phyloP scores from a whole-genome alignment of 2,329 filamentous ascomycete genomes.

The Coniosporium tulheliwenetii region DNA sequence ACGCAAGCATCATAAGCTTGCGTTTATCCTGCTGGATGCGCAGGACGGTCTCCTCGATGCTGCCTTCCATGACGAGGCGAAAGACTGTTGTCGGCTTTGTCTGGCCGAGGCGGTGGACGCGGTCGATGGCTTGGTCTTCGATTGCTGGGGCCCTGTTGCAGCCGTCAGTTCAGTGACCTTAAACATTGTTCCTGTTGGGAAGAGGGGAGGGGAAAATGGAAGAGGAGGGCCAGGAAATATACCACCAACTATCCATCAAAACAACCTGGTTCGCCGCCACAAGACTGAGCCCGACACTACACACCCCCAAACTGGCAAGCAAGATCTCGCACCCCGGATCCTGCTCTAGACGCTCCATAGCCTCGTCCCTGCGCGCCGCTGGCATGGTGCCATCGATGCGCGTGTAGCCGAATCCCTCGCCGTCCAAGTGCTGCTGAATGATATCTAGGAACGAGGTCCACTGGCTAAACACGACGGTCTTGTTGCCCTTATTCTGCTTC shows the following conservation, averaged over 20 bases:
- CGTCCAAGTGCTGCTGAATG: constrained; percentile 51
- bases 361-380: constrained; percentile 51
- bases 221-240: background rate
- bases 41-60: constrained; percentile 68
- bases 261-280: constrained; percentile 78
- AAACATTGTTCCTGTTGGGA: background rate
- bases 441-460: constrained; percentile 64
- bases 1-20: constrained; percentile 60
- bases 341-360: constrained; percentile 50
- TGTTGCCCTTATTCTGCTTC: constrained; percentile 41
- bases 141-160: constrained; percentile 58
- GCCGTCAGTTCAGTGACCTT: background rate
- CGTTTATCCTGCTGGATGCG: constrained; percentile 67
- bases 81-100: constrained; percentile 65
- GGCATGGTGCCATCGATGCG: constrained; percentile 74
- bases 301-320: constrained; percentile 68
- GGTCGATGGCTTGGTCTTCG: constrained; percentile 80
- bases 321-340: constrained; percentile 57
- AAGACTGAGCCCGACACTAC: constrained; percentile 73
- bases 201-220: background rate
- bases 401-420: constrained; percentile 45
- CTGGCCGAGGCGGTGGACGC: constrained; percentile 75
- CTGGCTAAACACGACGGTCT: constrained; percentile 61
- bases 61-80: constrained; percentile 64
- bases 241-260: constrained; percentile 70